Evolutionary conservation across 2,329 filamentous ascomycete species (phyloP), one percentile per base, ranked within the genome.

Genomic region (Aspergillus sergii): DNA sequence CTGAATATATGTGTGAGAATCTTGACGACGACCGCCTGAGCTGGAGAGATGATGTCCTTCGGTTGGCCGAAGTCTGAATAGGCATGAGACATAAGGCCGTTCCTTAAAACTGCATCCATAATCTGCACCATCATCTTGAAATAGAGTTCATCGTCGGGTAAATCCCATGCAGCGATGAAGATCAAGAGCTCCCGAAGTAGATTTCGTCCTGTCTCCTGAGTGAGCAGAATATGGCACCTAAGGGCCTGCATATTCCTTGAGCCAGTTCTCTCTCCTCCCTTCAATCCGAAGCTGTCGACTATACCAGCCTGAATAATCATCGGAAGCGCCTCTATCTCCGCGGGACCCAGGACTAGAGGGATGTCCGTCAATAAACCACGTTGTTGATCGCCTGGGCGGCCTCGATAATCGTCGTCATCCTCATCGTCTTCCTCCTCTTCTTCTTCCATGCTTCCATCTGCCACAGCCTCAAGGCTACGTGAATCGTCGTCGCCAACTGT

Each of bases 301-400:
- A 98, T 96, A 66, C 94, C 96, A 16, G 92, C 94, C 82, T 97
- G 97, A 71, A 98, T 90, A 64, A 97, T 96, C 94, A 97, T 97
- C 60, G 96, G 94, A 59, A 98, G 81, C 7, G 95, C 94, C 78
- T 98, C 94, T 59, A 97, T 97, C 78, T 98, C 94, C 61, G 93
- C 94, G 0, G 94, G 94, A 50, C 96, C 94, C 34, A 98, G 84
- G 43, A 97, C 96, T 68, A 98, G 91, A 34, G 94, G 94, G 14
- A 98, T 93, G 75, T 98, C 94, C 0, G 94, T 97, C 60, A 98
- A 81, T 16, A 98, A 81, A 14, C 94, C 94, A 21, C 92, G 91
- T 73, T 84, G 81, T 64, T 85, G 81, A 66, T 84, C 82, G 12
- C 82, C 80, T 23, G 82, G 79, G 12, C 82, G 79, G n/a, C 80